Percentiles rank a stretch among this genome's conserved stretches.
Conservation (phyloP, 495 filamentous ascomycete species). For the Lasiosphaeria miniovina region DNA sequence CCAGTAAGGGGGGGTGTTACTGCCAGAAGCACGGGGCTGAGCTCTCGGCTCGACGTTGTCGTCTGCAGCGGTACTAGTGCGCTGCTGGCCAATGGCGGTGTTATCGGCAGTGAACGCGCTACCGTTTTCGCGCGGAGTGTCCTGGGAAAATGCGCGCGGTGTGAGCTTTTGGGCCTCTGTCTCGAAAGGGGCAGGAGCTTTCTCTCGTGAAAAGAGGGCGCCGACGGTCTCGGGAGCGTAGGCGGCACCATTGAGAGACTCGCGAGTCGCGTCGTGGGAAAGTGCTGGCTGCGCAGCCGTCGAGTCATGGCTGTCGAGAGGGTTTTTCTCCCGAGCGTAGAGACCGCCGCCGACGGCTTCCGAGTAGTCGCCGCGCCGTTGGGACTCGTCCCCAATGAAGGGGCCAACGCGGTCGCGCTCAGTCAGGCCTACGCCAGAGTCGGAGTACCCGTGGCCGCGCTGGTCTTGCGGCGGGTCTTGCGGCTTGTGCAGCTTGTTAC, state of each 20-base stretch:
- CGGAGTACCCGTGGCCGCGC: constrained; percentile 26
- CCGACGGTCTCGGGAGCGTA: neutral
- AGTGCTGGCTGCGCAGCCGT: neutral
- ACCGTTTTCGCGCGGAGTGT: neutral
- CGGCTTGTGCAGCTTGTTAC: constrained; percentile 34
- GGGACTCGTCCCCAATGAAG: neutral
- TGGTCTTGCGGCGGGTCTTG: constrained; percentile 15
- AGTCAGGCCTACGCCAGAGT: constrained; percentile 32
- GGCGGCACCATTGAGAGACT: neutral
- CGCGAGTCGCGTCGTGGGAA: neutral
- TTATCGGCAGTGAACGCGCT: neutral
- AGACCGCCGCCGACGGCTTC: constrained; percentile 19
- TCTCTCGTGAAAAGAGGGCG: neutral
- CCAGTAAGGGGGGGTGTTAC: constrained; percentile 34
- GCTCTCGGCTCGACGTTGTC: neutral
- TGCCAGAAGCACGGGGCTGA: neutral
- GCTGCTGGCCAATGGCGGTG: neutral
- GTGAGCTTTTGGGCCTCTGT: neutral
- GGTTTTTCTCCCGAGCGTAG: constrained; percentile 10
- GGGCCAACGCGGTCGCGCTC: constrained; percentile 11
- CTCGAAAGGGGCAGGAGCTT: neutral
- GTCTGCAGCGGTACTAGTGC: neutral
- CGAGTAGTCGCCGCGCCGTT: constrained; percentile 1
- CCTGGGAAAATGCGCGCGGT: neutral
- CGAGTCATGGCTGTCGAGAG: neutral